A percentile compares a stretch with the other conserved stretches of the same genome.
Evolutionary conservation across 192 early-diverging fungal species (phyloP).

Genomic region (Backusella australiensis): DNA sequence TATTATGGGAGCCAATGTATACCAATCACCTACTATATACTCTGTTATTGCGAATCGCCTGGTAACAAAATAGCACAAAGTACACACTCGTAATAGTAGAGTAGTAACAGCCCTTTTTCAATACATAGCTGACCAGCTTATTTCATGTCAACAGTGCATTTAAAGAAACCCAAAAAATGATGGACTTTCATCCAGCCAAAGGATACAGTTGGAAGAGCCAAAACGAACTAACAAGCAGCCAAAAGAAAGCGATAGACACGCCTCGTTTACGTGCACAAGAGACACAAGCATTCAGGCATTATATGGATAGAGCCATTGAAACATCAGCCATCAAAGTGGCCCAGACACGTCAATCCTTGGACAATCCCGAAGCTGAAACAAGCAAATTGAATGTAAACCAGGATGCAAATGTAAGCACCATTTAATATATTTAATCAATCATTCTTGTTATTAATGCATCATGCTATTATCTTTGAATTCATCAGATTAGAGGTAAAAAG

Average conservation of each 20-base stretch:
- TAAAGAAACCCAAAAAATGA: slow-evolving; percentile 48
- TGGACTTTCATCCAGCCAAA: slow-evolving; percentile 57
- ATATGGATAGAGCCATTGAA: slow-evolving; percentile 35
- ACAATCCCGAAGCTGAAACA: slow-evolving; percentile 16
- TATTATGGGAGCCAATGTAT: slow-evolving; percentile 68
- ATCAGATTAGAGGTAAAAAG: slow-evolving; percentile 1
- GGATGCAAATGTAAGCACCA: neutral
- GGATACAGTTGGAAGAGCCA: slow-evolving; percentile 55
- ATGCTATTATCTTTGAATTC: neutral
- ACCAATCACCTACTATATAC: slow-evolving; percentile 70
- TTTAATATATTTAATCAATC: neutral
- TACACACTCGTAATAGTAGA: neutral
- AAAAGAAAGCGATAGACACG: neutral
- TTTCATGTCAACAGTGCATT: slow-evolving; percentile 55
- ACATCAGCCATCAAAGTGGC: slow-evolving; percentile 21
- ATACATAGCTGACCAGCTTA: slow-evolving; percentile 46
- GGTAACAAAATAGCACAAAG: slow-evolving; percentile 36
- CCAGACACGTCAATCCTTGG: slow-evolving; percentile 14
- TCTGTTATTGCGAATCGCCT: slow-evolving; percentile 67
- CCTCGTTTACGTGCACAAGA: slow-evolving; percentile 26
- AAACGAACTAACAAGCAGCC: neutral
- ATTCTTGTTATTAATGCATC: neutral
- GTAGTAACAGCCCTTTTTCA: neutral
- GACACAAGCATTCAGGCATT: slow-evolving; percentile 26
- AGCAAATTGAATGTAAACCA: neutral